Base-by-base conservation (phyloP, 305 asterid genomes). In the Lippia alba region DNA sequence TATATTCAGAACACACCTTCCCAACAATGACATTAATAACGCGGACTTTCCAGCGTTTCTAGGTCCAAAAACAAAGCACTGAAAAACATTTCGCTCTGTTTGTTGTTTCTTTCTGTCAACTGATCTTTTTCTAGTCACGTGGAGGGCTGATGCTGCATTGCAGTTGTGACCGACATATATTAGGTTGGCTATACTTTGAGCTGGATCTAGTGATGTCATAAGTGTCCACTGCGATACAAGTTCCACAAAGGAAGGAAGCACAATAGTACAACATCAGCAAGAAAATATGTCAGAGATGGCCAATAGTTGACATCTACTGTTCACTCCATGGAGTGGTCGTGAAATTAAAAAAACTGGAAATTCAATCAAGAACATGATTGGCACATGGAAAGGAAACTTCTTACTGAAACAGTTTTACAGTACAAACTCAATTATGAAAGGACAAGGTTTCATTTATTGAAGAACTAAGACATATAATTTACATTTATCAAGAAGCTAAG, bases 61-160 rank as follows among this genome's bases (percentile, higher is more conserved):
- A 72, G 98, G 92, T 76, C 99, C 99, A 74, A 95, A 86, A 58
- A 88, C 98, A 87, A 85, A 88, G 83, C 98, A 89, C 71, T 86
- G 98, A 78, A 89, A 86, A 73, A 92, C 96, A 81, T 81, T 84
- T 80, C 94, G 81, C 48, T 89, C 93, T 66, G 92, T 81, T 75
- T 77, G 92, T 80, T 92, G 92, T 81, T 87, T 90, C 87, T 90
- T 95, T 74, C 83, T 79, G 76, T 89, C 94, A 11, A 86, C 63
- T 36, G 81, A 83, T 82, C 92, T 90, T 76, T 87, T 90, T 86
- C 94, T 85, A 63, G 97, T 90, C 76, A 86, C 75, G 73, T 84
- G 85, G 67, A 95, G 86, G 54, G 94, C 96, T 57, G 97, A 86
- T 79, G 92, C 77, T 66, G 93, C 86, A 76, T 89, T 75, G 78